These are phyloP conservation scores for Pugionium dolabratum DNA, from an alignment of 345 rosid genomes.

Conservation along the genomic window DNA sequence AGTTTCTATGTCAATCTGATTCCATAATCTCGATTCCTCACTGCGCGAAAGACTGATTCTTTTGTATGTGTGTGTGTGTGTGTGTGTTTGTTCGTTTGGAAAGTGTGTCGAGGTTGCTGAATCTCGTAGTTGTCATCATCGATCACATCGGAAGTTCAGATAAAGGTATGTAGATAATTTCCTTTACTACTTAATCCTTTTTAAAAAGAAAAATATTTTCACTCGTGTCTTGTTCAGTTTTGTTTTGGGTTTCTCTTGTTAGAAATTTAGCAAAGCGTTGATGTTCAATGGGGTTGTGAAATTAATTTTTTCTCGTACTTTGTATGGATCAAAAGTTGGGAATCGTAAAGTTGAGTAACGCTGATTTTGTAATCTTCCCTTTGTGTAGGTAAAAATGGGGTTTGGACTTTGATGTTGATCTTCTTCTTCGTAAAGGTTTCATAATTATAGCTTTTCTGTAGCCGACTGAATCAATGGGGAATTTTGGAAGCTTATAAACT, in stretches of 20 bases:
- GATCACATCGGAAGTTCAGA: slow-evolving; percentile 26
- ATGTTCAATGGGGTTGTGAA: background rate
- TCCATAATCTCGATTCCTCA: slow-evolving; percentile 33
- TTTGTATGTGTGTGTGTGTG: background rate
- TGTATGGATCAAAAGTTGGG: slow-evolving; percentile 19
- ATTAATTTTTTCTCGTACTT: background rate
- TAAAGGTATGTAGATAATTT: slow-evolving; percentile 23
- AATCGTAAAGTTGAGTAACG: too few species aligned
- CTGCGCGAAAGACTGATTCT: slow-evolving; percentile 30
- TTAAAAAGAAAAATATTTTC: background rate
- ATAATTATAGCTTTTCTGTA: too few species aligned
- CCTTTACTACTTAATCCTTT: background rate
- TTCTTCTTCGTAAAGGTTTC: too few species aligned
- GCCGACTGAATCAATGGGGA: too few species aligned
- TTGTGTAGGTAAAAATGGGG: background rate
- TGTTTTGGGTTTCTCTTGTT: slow-evolving; percentile 4
- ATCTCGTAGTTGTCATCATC: slow-evolving; percentile 21
- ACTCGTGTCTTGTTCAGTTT: slow-evolving; percentile 3
- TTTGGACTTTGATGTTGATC: background rate
- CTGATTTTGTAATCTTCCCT: too few species aligned
- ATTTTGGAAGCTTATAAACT: slow-evolving; percentile 16
- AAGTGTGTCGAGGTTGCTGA: slow-evolving; percentile 6
- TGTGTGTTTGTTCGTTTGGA: background rate
- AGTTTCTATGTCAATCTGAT: slow-evolving; percentile 31
- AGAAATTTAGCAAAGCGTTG: slow-evolving; percentile 9